Percentiles rank a stretch among this genome's conserved stretches.
Evolutionary conservation across 2,329 filamentous ascomycete genomes (phyloP).

Genomic region (Didymella sp.): DNA sequence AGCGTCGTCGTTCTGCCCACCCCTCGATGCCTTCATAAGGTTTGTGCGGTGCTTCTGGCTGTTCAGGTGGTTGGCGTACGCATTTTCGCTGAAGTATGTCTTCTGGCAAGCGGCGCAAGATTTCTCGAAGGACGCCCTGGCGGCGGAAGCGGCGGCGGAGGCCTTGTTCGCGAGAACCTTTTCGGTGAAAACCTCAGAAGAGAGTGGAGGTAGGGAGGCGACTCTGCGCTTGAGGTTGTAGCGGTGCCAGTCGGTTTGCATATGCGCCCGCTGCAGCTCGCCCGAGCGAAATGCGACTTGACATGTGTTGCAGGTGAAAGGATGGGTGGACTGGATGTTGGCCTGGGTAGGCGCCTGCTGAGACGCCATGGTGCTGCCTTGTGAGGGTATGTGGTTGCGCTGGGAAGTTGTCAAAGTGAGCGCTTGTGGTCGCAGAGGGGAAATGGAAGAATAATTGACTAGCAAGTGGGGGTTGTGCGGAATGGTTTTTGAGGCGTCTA

Average conservation of each 20-base stretch:
- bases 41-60: constrained; percentile 88
- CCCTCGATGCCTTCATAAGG: constrained; percentile 57
- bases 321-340: constrained; percentile 63
- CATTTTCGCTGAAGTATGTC: constrained; percentile 96
- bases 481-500: constrained; percentile 22
- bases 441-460: constrained; percentile 28
- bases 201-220: constrained; percentile 86
- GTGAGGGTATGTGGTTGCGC: constrained; percentile 3
- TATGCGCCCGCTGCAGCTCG: constrained; percentile 91
- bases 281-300: constrained; percentile 95
- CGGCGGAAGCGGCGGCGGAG: constrained; percentile 80
- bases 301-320: constrained; percentile 98
- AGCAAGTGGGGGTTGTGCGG: constrained; percentile 39
- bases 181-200: constrained; percentile 91
- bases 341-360: constrained; percentile 42
- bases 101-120: constrained; percentile 83
- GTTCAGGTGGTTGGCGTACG: constrained; percentile 88
- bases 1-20: constrained; percentile 64
- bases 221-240: constrained; percentile 97
- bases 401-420: constrained; percentile 11
- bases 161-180: constrained; percentile 94
- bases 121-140: constrained; percentile 88
- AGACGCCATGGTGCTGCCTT: constrained; percentile 43
- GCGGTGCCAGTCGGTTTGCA: constrained; percentile 98
- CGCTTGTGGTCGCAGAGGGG: constrained; percentile 15